Evolutionary conservation across 805 yeast species (phyloP).

Genomic region (Lachancea nothofagi): DNA sequence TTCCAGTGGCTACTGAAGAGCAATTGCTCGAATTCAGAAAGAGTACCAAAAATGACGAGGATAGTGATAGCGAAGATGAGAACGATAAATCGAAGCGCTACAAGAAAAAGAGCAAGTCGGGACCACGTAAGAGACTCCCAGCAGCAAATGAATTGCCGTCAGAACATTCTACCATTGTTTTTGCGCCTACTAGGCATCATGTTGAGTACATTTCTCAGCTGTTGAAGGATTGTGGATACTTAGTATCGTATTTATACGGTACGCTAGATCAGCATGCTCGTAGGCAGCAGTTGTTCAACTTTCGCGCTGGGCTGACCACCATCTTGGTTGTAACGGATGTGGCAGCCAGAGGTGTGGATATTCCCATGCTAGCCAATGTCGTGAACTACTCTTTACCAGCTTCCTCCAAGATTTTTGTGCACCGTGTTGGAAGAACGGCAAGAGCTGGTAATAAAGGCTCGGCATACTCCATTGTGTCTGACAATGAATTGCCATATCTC

Average conservation of each 20-base stretch:
- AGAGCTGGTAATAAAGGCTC: conserved; percentile 98
- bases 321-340: conserved; percentile 96
- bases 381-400: conserved; percentile 77
- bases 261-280: conserved; percentile 93
- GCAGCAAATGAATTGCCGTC: conserved; percentile 83
- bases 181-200: conserved; percentile 96
- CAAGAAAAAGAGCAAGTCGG: conserved; percentile 36
- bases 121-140: conserved; percentile 56
- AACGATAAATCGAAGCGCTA: conserved; percentile 36
- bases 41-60: conserved; percentile 45
- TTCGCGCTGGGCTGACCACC: conserved; percentile 76
- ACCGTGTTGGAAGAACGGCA: conserved; percentile 94
- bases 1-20: conserved; percentile 75
- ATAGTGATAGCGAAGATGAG: conserved; percentile 48
- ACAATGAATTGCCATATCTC: conserved; percentile 81
- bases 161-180: conserved; percentile 79
- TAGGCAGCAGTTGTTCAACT: conserved; percentile 77
- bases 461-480: conserved; percentile 88
- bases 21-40: conserved; percentile 37
- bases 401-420: conserved; percentile 78
- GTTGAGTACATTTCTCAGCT: conserved; percentile 81
- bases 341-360: conserved; percentile 96
- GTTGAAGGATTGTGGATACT: conserved; percentile 73
- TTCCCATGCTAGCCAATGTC: conserved; percentile 73
- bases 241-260: conserved; percentile 88